Evolutionary conservation across 2,329 filamentous ascomycete species (phyloP), one percentile per base, ranked within the genome.

Genomic region (Trichothecium sympodiale): DNA sequence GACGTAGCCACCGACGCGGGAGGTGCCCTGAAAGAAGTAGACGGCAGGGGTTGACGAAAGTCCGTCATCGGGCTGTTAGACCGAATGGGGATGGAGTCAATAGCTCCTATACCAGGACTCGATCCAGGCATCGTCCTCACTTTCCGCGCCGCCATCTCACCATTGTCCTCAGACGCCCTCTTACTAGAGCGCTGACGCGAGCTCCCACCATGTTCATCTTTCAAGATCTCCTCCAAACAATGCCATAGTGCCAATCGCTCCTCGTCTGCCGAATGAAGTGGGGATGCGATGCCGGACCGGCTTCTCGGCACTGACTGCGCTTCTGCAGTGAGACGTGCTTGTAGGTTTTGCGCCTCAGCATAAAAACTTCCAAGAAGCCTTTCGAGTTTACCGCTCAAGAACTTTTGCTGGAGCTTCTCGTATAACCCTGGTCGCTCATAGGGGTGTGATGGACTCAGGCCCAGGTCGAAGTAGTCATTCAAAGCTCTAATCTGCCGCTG

Each of bases 241-340:
- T 29, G 18, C 16, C 54, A 50, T 1, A 56, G 46, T 12, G 35
- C 44, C 37, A 42, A 44, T 31, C 47, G 51, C 39, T 50, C 43
- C 38, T 37, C 26, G 6, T 17, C 42, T 28, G 35, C 39, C 38
- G 43, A 34, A 12, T 41, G 34, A 43, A 43, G 47, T 46, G 48
- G 46, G 48, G 43, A 44, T 3, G 12, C 13, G 30, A 33, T 38
- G n/a, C 35, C 44, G 10, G 20, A 10, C 6, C 20, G 20, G 10
- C 10, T 25, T 10, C 6, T 25, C 6, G 20, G 20, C 6, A 6
- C 20, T 25, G 20, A 25, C 20, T 25, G 20, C 10, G 10, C 20
- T 6, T 25, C 20, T 25, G 6, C 20, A 10, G 20, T 25, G 10
- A 6, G 6, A 10, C 6, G 6, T 25, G 10, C 10, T 25, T 25